Evolutionary conservation across 2,329 filamentous ascomycete species (phyloP).

Genomic region (Ophiostoma australiae): DNA sequence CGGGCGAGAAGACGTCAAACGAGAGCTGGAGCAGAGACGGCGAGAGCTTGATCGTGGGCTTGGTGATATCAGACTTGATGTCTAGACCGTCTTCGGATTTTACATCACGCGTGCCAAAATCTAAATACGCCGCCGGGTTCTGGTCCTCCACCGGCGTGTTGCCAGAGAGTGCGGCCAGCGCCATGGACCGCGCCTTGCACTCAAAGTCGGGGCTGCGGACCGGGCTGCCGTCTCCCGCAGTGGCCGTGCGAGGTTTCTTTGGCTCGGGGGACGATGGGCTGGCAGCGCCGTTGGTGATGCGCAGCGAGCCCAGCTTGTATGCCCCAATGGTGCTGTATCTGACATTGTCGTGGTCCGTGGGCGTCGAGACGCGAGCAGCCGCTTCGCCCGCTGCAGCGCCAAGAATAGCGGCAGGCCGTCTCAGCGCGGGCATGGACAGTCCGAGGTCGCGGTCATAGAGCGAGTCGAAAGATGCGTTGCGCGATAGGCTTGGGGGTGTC

Average conservation of each 20-base stretch:
- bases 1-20: background rate
- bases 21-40: background rate
- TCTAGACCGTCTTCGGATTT: background rate
- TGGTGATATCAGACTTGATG: background rate
- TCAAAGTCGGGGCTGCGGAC: background rate
- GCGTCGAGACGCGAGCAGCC: constrained; percentile 40
- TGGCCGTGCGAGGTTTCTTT: background rate
- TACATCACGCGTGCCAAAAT: background rate
- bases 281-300: constrained; percentile 56
- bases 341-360: constrained; percentile 44
- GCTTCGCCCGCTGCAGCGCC: background rate
- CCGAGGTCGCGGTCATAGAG: constrained; percentile 22
- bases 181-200: constrained; percentile 17
- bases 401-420: background rate
- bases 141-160: constrained; percentile 1
- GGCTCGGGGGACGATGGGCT: constrained; percentile 41
- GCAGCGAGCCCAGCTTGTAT: constrained; percentile 58
- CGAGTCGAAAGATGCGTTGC: constrained; percentile 30
- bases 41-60: background rate
- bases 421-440: constrained; percentile 35
- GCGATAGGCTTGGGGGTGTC: constrained; percentile 38
- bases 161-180: constrained; percentile 21
- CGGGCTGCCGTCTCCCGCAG: background rate
- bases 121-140: background rate
- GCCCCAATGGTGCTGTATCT: constrained; percentile 55